Conservation (phyloP, 1,284 basidiomycete species). For the Boletus calvinii region DNA sequence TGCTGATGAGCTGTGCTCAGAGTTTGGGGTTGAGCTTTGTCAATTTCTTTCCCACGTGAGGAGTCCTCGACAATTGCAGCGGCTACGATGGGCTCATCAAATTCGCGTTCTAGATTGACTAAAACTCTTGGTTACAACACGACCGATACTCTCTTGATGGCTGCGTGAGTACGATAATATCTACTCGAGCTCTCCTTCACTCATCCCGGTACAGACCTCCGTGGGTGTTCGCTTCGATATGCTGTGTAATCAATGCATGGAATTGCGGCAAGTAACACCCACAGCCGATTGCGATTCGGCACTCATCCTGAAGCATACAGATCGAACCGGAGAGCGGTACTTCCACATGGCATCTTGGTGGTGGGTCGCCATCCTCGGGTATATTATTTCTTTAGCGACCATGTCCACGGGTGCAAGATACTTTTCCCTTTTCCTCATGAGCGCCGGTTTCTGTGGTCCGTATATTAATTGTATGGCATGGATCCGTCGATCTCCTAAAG, state of each 20-base stretch:
- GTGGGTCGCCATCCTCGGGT: conserved; percentile 62
- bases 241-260: conserved; percentile 61
- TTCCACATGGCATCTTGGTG: conserved; percentile 62
- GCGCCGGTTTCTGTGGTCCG: conserved; percentile 51
- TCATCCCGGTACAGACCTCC: conserved; percentile 47
- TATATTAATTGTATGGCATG: background rate
- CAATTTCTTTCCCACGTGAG: conserved; percentile 72
- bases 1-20: conserved; percentile 51
- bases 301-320: conserved; percentile 28
- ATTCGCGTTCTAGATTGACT: conserved; percentile 45
- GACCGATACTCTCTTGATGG: conserved; percentile 58
- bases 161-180: conserved; percentile 47
- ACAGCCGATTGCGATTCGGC: background rate
- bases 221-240: conserved; percentile 24
- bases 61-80: conserved; percentile 20
- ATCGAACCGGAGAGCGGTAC: conserved; percentile 63
- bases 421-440: conserved; percentile 65
- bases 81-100: background rate
- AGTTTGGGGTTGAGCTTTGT: conserved; percentile 67
- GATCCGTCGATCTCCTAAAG: background rate
- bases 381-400: conserved; percentile 59
- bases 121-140: conserved; percentile 63
- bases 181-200: background rate
- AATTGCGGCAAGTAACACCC: conserved; percentile 51
- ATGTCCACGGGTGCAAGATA: conserved; percentile 57